These are phyloP conservation scores for Hymenoscyphus linearis DNA, from an alignment of 2,329 filamentous ascomycete species.

Conservation along the genomic window DNA sequence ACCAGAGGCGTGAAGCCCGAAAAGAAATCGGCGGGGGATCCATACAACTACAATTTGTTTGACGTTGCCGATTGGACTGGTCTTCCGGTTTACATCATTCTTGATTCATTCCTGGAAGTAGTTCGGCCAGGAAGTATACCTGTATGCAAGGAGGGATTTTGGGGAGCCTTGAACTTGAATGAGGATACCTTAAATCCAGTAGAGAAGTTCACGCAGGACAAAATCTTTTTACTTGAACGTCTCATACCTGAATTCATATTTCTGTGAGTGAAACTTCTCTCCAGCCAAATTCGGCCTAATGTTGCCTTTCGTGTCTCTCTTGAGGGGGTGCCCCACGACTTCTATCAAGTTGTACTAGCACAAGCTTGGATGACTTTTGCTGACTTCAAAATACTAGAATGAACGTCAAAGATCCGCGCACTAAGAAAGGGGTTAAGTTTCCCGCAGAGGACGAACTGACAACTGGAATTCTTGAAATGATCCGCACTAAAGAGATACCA, in stretches of 20 bases:
- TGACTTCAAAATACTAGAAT: not conserved
- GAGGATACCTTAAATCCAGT: not conserved
- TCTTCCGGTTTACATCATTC: not conserved
- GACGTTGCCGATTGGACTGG: slow-evolving; percentile 7
- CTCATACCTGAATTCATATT: not conserved
- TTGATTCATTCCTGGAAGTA: not conserved
- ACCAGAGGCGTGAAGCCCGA: not conserved
- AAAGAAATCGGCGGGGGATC: not conserved
- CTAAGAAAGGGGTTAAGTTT: not conserved
- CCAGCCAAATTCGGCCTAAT: not conserved
- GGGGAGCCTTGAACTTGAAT: slow-evolving; percentile 1
- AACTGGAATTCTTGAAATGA: slow-evolving; percentile 1
- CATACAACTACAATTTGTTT: slow-evolving; percentile 3
- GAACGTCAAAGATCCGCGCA: not conserved
- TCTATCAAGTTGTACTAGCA: too few relatives aligned
- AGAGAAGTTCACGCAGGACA: not conserved
- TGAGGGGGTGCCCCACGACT: too few relatives aligned
- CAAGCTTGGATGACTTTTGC: too few relatives aligned
- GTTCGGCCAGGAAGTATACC: not conserved
- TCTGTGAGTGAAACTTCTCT: not conserved
- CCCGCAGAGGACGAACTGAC: slow-evolving; percentile 7
- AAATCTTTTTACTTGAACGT: not conserved
- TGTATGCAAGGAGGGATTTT: not conserved
- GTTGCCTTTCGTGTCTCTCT: too few relatives aligned
- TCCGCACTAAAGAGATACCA: slow-evolving; percentile 4